phyloP scores from a whole-genome alignment of 768 basidiomycete genomes.

The Candolleomyces eurysporus region DNA sequence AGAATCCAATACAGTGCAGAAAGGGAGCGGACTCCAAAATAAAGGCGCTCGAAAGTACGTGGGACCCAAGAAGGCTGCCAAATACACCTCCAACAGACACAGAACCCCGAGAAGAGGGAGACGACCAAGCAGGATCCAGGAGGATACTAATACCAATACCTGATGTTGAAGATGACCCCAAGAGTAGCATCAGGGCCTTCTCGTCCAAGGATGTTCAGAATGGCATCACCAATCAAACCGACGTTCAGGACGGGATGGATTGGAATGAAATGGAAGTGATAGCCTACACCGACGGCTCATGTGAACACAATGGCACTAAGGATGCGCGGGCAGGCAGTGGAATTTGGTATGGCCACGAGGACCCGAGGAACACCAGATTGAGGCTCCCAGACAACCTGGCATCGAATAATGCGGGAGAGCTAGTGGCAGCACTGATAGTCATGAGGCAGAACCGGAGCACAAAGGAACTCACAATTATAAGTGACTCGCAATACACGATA shows the following conservation, averaged over 20 bases:
- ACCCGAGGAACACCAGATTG: not conserved
- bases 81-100: not conserved
- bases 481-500: constrained; percentile 16
- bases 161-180: too few relatives aligned
- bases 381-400: not conserved
- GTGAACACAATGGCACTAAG: not conserved
- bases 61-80: not conserved
- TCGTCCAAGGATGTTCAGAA: too few relatives aligned
- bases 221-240: not conserved
- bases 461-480: constrained; percentile 3
- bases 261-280: not conserved
- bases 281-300: constrained; percentile 13
- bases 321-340: constrained; percentile 6
- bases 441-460: not conserved
- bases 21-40: too few relatives aligned
- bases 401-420: not conserved
- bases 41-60: not conserved
- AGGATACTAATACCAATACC: not conserved
- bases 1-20: too few relatives aligned
- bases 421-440: constrained; percentile 5
- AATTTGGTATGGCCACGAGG: not conserved
- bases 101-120: not conserved
- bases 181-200: too few relatives aligned
- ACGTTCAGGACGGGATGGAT: not conserved
- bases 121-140: not conserved